Evolutionary conservation across 371 early-diverging fungal species (phyloP).

Genomic region (Mortierella polycephala): DNA sequence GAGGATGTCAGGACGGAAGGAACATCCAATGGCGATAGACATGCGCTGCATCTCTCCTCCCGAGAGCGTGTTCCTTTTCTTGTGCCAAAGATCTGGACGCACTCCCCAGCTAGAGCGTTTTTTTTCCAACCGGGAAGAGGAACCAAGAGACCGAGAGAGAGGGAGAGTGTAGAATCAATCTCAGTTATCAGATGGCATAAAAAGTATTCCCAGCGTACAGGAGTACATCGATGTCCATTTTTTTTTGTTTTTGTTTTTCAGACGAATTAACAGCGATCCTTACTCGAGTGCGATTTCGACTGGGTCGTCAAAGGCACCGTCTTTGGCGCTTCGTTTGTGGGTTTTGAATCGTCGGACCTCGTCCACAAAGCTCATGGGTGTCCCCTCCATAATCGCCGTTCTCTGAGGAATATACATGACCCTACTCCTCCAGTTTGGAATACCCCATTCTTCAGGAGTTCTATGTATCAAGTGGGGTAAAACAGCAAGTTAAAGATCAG

Average conservation of each 20-base stretch:
- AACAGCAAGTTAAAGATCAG: background rate
- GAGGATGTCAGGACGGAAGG: slow-evolving; percentile 83
- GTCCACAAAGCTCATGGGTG: slow-evolving; percentile 76
- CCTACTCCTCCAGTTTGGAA: slow-evolving; percentile 80
- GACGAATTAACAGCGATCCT: slow-evolving; percentile 13
- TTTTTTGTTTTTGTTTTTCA: background rate
- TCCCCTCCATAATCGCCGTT: slow-evolving; percentile 72
- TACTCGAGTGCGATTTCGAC: slow-evolving; percentile 57
- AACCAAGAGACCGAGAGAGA: slow-evolving; percentile 4
- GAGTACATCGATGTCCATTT: background rate
- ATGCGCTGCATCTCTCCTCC: slow-evolving; percentile 92
- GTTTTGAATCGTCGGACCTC: slow-evolving; percentile 66
- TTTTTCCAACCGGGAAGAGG: background rate
- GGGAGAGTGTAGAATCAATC: background rate
- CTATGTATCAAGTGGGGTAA: slow-evolving; percentile 18
- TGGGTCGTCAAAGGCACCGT: slow-evolving; percentile 64
- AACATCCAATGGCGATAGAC: slow-evolving; percentile 82
- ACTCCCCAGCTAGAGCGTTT: slow-evolving; percentile 68
- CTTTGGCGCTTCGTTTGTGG: slow-evolving; percentile 58
- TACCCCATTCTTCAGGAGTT: slow-evolving; percentile 67
- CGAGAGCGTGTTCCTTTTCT: slow-evolving; percentile 81
- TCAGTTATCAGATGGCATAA: background rate
- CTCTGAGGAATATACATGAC: slow-evolving; percentile 92
- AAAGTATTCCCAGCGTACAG: background rate
- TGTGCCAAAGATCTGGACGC: slow-evolving; percentile 74